These are phyloP conservation scores for Papiliotrema nemorosa DNA, from an alignment of 1,284 basidiomycete genomes.

Conservation along the genomic window DNA sequence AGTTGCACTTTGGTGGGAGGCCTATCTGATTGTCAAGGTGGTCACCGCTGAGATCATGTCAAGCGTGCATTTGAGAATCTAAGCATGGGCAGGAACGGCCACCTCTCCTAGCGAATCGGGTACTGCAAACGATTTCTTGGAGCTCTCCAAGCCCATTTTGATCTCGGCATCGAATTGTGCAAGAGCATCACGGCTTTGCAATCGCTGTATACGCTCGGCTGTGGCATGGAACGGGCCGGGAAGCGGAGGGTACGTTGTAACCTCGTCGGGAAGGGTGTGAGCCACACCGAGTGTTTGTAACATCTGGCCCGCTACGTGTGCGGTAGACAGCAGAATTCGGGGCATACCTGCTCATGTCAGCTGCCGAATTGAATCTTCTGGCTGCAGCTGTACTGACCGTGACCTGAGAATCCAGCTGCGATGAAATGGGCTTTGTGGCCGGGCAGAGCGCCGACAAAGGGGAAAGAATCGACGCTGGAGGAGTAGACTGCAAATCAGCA, in stretches of 20 bases:
- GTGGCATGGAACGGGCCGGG: conserved; percentile 18
- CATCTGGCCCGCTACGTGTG: conserved; percentile 13
- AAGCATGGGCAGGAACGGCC: too few species aligned
- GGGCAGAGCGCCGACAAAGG: conserved; percentile 20
- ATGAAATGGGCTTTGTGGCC: conserved; percentile 16
- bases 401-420: conserved; percentile 21
- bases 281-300: conserved; percentile 10
- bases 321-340: conserved; percentile 21
- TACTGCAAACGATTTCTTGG: conserved; percentile 11
- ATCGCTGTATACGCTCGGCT: conserved; percentile 13
- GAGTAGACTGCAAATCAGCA: conserved; percentile 11
- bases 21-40: too few species aligned
- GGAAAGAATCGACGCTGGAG: conserved; percentile 17
- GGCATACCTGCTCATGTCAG: conserved; percentile 18
- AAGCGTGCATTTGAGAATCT: too few species aligned
- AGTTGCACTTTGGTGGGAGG: too few species aligned
- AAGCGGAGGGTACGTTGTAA: conserved; percentile 11
- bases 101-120: background rate
- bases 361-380: background rate
- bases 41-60: too few species aligned
- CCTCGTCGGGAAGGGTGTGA: background rate
- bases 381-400: conserved; percentile 12
- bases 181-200: too few species aligned
- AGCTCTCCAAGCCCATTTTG: conserved; percentile 4
- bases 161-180: conserved; percentile 6